Evolutionary conservation across 2,329 filamentous ascomycete genomes (phyloP).

Genomic region (Ophiostoma ips): DNA sequence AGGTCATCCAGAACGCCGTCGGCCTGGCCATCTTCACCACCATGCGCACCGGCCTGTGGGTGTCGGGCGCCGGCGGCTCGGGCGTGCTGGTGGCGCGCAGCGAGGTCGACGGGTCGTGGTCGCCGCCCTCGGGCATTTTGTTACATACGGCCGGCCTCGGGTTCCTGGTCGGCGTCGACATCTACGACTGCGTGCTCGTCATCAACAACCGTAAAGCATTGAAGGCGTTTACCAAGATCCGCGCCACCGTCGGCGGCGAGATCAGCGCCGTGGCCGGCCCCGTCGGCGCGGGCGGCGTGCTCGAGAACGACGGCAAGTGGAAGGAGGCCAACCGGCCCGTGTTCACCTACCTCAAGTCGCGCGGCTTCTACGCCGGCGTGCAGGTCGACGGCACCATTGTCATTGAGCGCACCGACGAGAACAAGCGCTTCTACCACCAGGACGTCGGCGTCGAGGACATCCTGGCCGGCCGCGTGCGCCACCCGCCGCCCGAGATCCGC

Average conservation of each 20-base stretch:
- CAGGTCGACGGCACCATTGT: slow-evolving; percentile 64
- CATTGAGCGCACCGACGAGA: slow-evolving; percentile 57
- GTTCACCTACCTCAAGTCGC: slow-evolving; percentile 54
- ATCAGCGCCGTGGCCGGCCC: slow-evolving; percentile 59
- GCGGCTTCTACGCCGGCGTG: slow-evolving; percentile 57
- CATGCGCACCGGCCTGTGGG: slow-evolving; percentile 43
- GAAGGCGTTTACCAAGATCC: slow-evolving; percentile 59
- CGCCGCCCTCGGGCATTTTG: slow-evolving; percentile 68
- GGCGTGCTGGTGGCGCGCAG: slow-evolving; percentile 44
- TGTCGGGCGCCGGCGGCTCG: slow-evolving; percentile 44
- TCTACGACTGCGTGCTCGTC: slow-evolving; percentile 79
- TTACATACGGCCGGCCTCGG: slow-evolving; percentile 68
- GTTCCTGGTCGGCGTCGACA: slow-evolving; percentile 69
- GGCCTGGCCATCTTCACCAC: slow-evolving; percentile 59
- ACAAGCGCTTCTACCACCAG: slow-evolving; percentile 53
- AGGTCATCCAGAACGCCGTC: slow-evolving; percentile 50
- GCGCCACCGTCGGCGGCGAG: slow-evolving; percentile 66
- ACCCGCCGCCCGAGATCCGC: slow-evolving; percentile 9
- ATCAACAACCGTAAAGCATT: slow-evolving; percentile 69
- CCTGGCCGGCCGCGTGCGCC: slow-evolving; percentile 12
- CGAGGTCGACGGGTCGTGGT: slow-evolving; percentile 47
- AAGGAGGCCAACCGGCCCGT: slow-evolving; percentile 26
- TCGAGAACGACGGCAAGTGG: slow-evolving; percentile 38
- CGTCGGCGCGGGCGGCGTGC: slow-evolving; percentile 55
- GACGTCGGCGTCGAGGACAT: slow-evolving; percentile 14